Conservation (phyloP, 2,329 filamentous ascomycete genomes). For the Metarhizium brunneum region DNA sequence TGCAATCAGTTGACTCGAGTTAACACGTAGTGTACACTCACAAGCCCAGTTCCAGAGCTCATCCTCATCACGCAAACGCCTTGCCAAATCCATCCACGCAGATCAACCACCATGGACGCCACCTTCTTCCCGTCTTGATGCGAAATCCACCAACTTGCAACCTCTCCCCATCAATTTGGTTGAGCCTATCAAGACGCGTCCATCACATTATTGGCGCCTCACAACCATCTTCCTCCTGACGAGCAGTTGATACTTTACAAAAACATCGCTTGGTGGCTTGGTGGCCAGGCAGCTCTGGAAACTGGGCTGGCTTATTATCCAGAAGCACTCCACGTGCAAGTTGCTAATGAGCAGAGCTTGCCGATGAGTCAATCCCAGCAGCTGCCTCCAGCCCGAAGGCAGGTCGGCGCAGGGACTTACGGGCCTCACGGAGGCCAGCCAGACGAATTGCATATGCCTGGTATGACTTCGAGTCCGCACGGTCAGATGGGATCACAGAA, state of each 20-base stretch:
- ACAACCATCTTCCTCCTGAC: no score
- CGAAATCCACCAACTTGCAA: neutral
- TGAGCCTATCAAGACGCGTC: neutral
- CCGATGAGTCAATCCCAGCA: conserved; percentile 33
- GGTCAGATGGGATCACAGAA: conserved; percentile 30
- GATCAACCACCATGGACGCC: neutral
- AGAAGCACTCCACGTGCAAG: neutral
- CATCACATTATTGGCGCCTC: neutral
- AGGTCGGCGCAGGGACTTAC: conserved; percentile 12
- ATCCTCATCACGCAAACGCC: neutral
- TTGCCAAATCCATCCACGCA: neutral
- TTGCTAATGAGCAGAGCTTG: neutral
- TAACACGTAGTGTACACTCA: neutral
- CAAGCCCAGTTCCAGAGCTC: neutral
- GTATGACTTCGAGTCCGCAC: conserved; percentile 28
- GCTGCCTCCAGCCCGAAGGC: conserved; percentile 21
- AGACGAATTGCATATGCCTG: conserved; percentile 48
- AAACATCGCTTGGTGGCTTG: neutral
- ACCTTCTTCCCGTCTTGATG: neutral
- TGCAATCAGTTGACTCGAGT: neutral
- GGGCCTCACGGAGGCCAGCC: conserved; percentile 23
- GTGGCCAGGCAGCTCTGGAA: neutral
- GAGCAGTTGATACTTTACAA: no score
- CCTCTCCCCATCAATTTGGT: neutral
- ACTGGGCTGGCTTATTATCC: neutral